Conservation (phyloP, 257 asterid genomes). For the Nicotiana noctiflora region DNA sequence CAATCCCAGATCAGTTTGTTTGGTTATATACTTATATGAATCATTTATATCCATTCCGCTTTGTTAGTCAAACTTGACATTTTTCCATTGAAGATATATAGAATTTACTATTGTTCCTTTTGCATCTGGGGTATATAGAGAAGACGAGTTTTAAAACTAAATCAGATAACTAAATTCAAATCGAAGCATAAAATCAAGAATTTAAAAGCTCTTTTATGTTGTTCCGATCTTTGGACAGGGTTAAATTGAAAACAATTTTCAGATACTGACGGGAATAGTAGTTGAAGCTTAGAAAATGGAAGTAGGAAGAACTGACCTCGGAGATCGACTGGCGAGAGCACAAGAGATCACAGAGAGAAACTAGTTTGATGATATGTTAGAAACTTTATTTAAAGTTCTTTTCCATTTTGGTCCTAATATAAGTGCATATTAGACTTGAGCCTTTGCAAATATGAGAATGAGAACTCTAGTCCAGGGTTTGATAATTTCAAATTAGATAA, state of each 20-base stretch:
- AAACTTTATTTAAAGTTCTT: too few relatives aligned
- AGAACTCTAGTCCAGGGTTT: too few relatives aligned
- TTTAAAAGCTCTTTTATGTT: not conserved
- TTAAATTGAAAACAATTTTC: too few relatives aligned
- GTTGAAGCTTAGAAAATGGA: not conserved
- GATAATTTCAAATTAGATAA: too few relatives aligned
- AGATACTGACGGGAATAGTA: not conserved
- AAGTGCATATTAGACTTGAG: not conserved
- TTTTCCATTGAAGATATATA: too few relatives aligned
- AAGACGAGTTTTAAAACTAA: too few relatives aligned
- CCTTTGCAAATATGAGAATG: not conserved
- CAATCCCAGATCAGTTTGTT: too few relatives aligned
- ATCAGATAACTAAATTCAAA: not conserved
- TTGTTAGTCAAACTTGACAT: too few relatives aligned
- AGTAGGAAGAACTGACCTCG: constrained; percentile 6
- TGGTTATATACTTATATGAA: too few relatives aligned
- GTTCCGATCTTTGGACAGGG: not conserved
- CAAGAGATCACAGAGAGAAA: not conserved
- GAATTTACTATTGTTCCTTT: too few relatives aligned
- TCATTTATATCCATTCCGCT: too few relatives aligned
- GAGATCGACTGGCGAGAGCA: not conserved
- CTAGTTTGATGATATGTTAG: not conserved
- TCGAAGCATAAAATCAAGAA: not conserved
- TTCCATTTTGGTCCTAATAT: not conserved
- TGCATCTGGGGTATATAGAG: too few relatives aligned